Evolutionary conservation across 352 stramenopile genomes (phyloP).

Genomic region (Globisporangium acanthophoron): DNA sequence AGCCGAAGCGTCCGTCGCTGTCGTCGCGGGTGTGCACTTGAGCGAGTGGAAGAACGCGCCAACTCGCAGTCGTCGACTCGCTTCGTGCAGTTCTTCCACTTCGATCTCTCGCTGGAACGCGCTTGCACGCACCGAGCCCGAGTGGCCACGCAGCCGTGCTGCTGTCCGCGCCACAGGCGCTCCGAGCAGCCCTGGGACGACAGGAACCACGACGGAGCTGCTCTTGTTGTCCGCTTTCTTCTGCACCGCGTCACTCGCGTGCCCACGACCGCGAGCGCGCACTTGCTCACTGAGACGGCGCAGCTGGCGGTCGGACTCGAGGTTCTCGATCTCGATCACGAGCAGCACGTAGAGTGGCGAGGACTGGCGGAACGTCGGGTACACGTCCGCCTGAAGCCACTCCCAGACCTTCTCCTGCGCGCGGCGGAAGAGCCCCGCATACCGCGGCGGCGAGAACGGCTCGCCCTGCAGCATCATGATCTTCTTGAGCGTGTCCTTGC

Average conservation of each 20-base stretch:
- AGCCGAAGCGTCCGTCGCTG: no score
- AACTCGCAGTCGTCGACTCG: constrained; percentile 2
- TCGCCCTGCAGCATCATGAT: constrained; percentile 72
- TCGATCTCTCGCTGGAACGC: constrained; percentile 4
- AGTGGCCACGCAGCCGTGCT: constrained; percentile 2
- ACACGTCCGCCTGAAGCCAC: constrained; percentile 62
- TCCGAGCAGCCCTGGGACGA: not conserved
- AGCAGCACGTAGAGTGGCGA: constrained; percentile 62
- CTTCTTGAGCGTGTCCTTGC: constrained; percentile 53
- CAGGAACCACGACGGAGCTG: constrained; percentile 27
- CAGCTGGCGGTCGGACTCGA: constrained; percentile 58
- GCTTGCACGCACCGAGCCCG: not conserved
- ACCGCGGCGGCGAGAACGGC: constrained; percentile 64
- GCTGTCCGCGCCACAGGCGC: not conserved
- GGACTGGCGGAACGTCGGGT: constrained; percentile 40
- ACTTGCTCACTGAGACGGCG: constrained; percentile 62
- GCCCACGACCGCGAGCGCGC: constrained; percentile 7
- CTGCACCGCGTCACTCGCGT: not conserved
- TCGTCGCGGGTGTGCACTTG: not conserved
- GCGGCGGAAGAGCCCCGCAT: constrained; percentile 61
- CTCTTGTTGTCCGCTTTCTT: constrained; percentile 18
- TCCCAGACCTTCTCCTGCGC: constrained; percentile 68
- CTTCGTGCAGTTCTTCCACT: constrained; percentile 9
- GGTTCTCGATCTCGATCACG: constrained; percentile 64
- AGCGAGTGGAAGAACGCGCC: constrained; percentile 23